phyloP scores from a whole-genome alignment of 805 yeast genomes.

The Metschnikowia picachoensis region DNA sequence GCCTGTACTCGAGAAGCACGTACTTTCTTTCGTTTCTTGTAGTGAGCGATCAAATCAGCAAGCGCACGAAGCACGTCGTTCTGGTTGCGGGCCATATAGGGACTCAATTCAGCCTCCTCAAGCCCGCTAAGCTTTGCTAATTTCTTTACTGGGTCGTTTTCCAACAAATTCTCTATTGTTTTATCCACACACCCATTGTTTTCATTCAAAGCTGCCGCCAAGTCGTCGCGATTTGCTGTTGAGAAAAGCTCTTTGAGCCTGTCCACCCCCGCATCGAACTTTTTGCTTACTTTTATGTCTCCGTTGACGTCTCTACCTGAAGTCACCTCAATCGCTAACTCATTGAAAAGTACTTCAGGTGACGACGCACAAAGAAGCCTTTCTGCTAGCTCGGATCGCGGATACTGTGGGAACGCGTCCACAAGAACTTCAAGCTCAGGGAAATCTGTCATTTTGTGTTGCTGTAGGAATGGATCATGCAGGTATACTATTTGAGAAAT shows the following conservation, averaged over 20 bases:
- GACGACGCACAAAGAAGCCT: conserved; percentile 23
- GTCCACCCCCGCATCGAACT: conserved; percentile 16
- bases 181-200: conserved; percentile 28
- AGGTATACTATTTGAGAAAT: no score
- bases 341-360: conserved; percentile 24
- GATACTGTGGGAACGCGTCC: conserved; percentile 26
- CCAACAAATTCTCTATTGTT: conserved; percentile 20
- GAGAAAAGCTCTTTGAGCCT: conserved; percentile 46
- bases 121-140: conserved; percentile 5
- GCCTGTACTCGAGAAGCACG: conserved; percentile 11
- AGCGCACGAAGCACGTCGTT: conserved; percentile 30
- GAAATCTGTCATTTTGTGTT: conserved; percentile 4
- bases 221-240: conserved; percentile 23
- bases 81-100: conserved; percentile 25
- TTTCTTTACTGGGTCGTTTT: conserved; percentile 4
- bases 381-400: conserved; percentile 25
- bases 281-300: background rate
- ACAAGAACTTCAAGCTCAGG: conserved; percentile 21
- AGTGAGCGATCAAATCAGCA: conserved; percentile 29
- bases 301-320: background rate
- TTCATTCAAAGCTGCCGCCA: conserved; percentile 28
- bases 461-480: background rate
- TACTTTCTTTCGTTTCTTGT: conserved; percentile 9
- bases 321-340: conserved; percentile 18
- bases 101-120: background rate